These are phyloP conservation scores for Yamadazyma songkhlaensis DNA, from an alignment of 1,139 yeast genomes.

Conservation along the genomic window DNA sequence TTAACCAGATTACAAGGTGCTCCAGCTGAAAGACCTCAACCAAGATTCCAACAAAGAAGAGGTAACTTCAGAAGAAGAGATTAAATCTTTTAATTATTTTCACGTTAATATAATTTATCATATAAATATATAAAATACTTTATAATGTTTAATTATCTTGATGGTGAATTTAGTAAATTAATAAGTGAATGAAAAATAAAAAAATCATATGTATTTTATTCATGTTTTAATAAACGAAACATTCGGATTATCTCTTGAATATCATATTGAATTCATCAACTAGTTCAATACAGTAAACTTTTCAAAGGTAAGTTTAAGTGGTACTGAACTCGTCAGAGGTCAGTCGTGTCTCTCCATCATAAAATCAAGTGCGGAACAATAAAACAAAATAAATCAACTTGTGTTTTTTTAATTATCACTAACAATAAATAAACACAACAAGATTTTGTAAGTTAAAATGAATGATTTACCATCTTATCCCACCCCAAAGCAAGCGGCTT, in stretches of 20 bases:
- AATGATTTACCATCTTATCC: slow-evolving; percentile 49
- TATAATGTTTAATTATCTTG: slow-evolving; percentile 4
- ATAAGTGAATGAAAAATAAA: slow-evolving; percentile 7
- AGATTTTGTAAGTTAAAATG: slow-evolving; percentile 10
- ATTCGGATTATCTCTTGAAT: slow-evolving; percentile 9
- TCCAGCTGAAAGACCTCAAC: slow-evolving; percentile 77
- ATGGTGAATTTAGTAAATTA: slow-evolving; percentile 4
- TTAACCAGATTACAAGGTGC: slow-evolving; percentile 96
- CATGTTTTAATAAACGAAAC: slow-evolving; percentile 19
- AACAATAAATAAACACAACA: not conserved
- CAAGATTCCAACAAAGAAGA: slow-evolving; percentile 42
- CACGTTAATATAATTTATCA: not conserved
- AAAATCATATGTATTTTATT: slow-evolving; percentile 14
- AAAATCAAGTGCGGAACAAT: no score
- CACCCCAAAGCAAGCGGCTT: slow-evolving; percentile 47
- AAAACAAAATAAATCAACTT: not conserved
- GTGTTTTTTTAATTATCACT: not conserved
- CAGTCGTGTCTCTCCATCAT: not conserved
- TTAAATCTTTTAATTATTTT: slow-evolving; percentile 19
- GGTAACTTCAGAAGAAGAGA: slow-evolving; percentile 50
- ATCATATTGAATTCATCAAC: not conserved
- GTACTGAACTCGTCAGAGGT: not conserved
- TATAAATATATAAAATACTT: not conserved
- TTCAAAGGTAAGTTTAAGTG: no score
- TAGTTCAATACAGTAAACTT: no score